phyloP scores from a whole-genome alignment of 192 early-diverging fungal species.

The Coemansia sp. region DNA sequence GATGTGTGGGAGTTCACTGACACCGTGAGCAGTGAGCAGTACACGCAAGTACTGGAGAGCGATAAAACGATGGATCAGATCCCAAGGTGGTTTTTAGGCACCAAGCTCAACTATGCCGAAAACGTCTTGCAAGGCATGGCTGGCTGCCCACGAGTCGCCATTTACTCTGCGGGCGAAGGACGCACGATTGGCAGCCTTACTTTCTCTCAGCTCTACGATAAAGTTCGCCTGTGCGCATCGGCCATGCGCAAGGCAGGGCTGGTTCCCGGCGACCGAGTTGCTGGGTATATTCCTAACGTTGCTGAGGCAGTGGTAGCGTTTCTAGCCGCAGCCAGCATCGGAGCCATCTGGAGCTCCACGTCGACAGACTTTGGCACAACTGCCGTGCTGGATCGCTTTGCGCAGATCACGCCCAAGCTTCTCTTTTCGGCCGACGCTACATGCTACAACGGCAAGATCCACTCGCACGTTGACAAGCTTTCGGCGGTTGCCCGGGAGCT shows the following conservation, averaged over 20 bases:
- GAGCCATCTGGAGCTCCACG: slow-evolving; percentile 93
- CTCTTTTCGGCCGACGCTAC: slow-evolving; percentile 89
- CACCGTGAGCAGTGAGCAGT: slow-evolving; percentile 25
- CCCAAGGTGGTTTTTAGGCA: slow-evolving; percentile 89
- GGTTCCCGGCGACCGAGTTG: slow-evolving; percentile 77
- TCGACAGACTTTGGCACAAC: slow-evolving; percentile 93
- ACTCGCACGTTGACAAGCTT: slow-evolving; percentile 78
- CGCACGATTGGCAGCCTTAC: slow-evolving; percentile 58
- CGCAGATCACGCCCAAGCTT: slow-evolving; percentile 88
- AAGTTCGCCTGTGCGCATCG: slow-evolving; percentile 68
- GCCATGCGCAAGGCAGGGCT: slow-evolving; percentile 76
- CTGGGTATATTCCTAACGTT: slow-evolving; percentile 88
- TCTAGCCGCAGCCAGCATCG: slow-evolving; percentile 76
- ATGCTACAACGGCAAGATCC: slow-evolving; percentile 86
- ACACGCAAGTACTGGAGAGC: slow-evolving; percentile 64
- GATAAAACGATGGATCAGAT: slow-evolving; percentile 78
- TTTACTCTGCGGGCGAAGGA: slow-evolving; percentile 54
- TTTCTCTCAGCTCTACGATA: slow-evolving; percentile 69
- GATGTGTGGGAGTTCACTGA: slow-evolving; percentile 75
- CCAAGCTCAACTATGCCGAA: slow-evolving; percentile 88
- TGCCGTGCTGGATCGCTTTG: slow-evolving; percentile 90
- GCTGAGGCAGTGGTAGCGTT: slow-evolving; percentile 79
- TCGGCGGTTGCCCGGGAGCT: slow-evolving; percentile 68
- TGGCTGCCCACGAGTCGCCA: slow-evolving; percentile 42
- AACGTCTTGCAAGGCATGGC: slow-evolving; percentile 69